Percentiles rank a stretch among this genome's conserved stretches.
phyloP scores from a whole-genome alignment of 1,139 yeast genomes.

The Geotrichum fermentans region DNA sequence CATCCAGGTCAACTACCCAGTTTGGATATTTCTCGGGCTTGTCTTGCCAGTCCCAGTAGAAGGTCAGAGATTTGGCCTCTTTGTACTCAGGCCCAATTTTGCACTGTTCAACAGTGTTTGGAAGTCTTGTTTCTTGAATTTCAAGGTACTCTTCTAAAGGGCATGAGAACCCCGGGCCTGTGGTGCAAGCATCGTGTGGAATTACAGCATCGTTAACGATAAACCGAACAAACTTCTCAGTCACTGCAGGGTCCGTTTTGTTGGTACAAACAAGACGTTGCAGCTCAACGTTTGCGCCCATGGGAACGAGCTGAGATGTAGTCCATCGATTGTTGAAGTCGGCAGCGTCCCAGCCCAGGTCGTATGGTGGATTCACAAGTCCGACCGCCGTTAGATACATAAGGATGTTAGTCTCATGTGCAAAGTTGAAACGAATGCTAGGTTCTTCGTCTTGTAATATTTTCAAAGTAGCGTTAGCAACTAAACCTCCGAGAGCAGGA shows the following conservation, averaged over 20 bases:
- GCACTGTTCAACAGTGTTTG: constrained; percentile 7
- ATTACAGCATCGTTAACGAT: constrained; percentile 58
- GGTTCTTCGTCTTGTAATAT: constrained; percentile 35
- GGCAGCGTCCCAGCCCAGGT: constrained; percentile 37
- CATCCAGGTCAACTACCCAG: constrained; percentile 2
- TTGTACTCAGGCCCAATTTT: not conserved
- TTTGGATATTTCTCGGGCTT: constrained; percentile 11
- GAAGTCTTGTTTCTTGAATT: constrained; percentile 7
- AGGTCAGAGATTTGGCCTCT: constrained; percentile 11
- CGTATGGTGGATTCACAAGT: constrained; percentile 41
- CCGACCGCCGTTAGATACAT: constrained; percentile 51
- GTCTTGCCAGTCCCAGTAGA: constrained; percentile 20
- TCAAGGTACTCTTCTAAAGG: constrained; percentile 40
- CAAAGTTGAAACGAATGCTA: constrained; percentile 40
- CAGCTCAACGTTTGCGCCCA: constrained; percentile 52
- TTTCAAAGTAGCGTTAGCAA: constrained; percentile 47
- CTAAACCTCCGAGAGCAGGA: constrained; percentile 46
- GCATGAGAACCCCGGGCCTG: constrained; percentile 63
- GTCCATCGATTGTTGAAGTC: constrained; percentile 43
- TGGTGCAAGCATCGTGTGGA: constrained; percentile 48
- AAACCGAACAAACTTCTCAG: constrained; percentile 45
- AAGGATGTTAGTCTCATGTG: constrained; percentile 57
- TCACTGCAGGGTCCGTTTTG: not conserved
- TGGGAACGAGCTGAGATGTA: constrained; percentile 45
- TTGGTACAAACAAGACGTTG: constrained; percentile 46